Evolutionary conservation across 2,329 filamentous ascomycete genomes (phyloP).

Genomic region (Ceratocystis ficicola): DNA sequence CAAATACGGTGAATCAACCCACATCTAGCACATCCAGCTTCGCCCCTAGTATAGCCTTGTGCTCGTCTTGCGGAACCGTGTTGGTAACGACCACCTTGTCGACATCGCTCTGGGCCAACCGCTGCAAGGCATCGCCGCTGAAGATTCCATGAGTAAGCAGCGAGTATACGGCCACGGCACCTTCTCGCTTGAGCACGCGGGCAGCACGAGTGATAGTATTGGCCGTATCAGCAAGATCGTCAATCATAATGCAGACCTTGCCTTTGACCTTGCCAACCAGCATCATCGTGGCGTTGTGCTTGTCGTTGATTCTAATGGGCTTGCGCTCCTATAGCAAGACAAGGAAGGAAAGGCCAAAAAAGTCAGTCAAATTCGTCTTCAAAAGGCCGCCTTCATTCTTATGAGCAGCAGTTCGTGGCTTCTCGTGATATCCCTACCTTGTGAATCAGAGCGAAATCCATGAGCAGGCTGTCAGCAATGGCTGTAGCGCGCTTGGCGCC

Average conservation of each 20-base stretch:
- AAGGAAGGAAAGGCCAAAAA: conserved; percentile 27
- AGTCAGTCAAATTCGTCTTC: background rate
- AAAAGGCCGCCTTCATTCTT: conserved; percentile 21
- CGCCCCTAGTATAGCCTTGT: conserved; percentile 58
- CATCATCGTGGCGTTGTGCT: conserved; percentile 92
- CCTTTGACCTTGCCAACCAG: conserved; percentile 75
- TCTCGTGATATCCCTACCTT: conserved; percentile 49
- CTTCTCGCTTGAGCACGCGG: conserved; percentile 92
- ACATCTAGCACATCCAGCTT: conserved; percentile 82
- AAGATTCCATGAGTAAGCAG: conserved; percentile 90
- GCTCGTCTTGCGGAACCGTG: conserved; percentile 78
- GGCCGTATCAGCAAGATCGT: conserved; percentile 88
- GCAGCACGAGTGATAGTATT: conserved; percentile 95
- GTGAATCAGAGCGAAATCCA: conserved; percentile 96
- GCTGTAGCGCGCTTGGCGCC: conserved; percentile 92
- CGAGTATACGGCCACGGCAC: conserved; percentile 81
- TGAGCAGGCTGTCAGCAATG: conserved; percentile 83
- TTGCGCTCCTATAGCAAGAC: conserved; percentile 58
- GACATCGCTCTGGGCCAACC: conserved; percentile 83
- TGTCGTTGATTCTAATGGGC: conserved; percentile 74
- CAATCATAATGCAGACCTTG: conserved; percentile 76
- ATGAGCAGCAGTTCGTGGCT: conserved; percentile 13
- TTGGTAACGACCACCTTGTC: conserved; percentile 95
- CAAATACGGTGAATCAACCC: conserved; percentile 20
- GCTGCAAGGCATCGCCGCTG: conserved; percentile 85